Conservation (phyloP, 805 yeast species). For the Yamadazyma sp. region DNA sequence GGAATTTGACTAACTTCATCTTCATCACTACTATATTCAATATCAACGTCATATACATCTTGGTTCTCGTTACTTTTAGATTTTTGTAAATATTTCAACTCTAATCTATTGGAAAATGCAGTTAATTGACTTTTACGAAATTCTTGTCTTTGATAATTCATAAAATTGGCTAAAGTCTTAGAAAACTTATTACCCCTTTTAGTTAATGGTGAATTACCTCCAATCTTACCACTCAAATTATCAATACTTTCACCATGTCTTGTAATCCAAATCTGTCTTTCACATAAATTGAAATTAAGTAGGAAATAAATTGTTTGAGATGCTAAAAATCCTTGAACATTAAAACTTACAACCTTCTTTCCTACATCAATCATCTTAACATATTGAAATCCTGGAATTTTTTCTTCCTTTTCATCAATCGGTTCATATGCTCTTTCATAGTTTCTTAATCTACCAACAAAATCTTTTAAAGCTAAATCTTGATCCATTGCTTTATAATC, state of each 20-base stretch:
- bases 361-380: conserved; percentile 97
- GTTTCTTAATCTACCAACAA: conserved; percentile 73
- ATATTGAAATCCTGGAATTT: conserved; percentile 68
- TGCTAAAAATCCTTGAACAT: conserved; percentile 81
- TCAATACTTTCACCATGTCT: conserved; percentile 93
- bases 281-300: conserved; percentile 81
- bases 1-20: conserved; percentile 24
- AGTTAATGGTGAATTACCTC: conserved; percentile 86
- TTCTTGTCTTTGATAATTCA: conserved; percentile 63
- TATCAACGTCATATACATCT: conserved; percentile 11
- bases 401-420: conserved; percentile 76
- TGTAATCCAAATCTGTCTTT: conserved; percentile 91
- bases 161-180: conserved; percentile 68
- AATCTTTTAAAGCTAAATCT: conserved; percentile 73
- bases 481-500: conserved; percentile 88
- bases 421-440: conserved; percentile 91
- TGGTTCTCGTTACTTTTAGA: conserved; percentile 23
- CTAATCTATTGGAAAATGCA: conserved; percentile 45
- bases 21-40: conserved; percentile 18
- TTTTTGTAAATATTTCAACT: conserved; percentile 36
- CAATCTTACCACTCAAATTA: conserved; percentile 80
- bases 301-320: conserved; percentile 91
- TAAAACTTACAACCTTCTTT: conserved; percentile 86
- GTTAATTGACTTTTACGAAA: conserved; percentile 64
- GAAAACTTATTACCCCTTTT: conserved; percentile 76